These are phyloP conservation scores for Astragalus glycyphyllos DNA, from an alignment of 306 rosid species.

Conservation along the genomic window DNA sequence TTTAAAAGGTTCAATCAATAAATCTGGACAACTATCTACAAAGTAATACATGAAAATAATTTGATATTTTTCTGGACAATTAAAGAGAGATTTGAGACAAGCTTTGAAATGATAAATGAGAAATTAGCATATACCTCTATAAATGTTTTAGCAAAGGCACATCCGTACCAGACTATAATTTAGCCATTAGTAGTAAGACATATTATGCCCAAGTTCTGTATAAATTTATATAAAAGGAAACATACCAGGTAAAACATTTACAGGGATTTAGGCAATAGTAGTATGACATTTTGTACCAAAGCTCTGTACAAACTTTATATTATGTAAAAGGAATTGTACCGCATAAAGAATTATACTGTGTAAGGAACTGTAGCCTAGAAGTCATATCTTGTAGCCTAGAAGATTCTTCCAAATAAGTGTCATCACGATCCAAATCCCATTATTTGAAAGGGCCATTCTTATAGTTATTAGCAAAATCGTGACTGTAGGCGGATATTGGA, in stretches of 20 bases:
- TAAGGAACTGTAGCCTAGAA: too few species aligned
- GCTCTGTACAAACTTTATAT: too few species aligned
- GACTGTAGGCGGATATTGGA: too few species aligned
- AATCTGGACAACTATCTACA: conserved; percentile 23
- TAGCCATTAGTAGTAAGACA: neutral
- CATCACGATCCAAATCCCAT: too few species aligned
- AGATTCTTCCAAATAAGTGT: too few species aligned
- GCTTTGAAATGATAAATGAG: conserved; percentile 2
- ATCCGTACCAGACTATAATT: neutral
- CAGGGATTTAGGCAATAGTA: conserved; percentile 2
- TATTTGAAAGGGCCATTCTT: too few species aligned
- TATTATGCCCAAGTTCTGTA: neutral
- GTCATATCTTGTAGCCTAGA: too few species aligned
- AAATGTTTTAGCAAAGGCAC: conserved; percentile 26
- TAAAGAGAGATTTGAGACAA: conserved; percentile 4
- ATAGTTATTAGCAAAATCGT: too few species aligned
- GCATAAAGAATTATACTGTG: too few species aligned
- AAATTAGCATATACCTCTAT: conserved; percentile 6
- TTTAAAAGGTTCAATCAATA: conserved; percentile 21
- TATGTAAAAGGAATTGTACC: too few species aligned
- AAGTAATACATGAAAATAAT: conserved; percentile 16
- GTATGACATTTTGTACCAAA: too few species aligned
- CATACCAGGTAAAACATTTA: neutral
- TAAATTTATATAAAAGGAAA: conserved; percentile 29
- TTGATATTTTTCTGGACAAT: neutral